Percentiles rank a stretch among this genome's conserved stretches.
Evolutionary conservation across 805 yeast species (phyloP).

Genomic region (Lipomyces oligophaga): DNA sequence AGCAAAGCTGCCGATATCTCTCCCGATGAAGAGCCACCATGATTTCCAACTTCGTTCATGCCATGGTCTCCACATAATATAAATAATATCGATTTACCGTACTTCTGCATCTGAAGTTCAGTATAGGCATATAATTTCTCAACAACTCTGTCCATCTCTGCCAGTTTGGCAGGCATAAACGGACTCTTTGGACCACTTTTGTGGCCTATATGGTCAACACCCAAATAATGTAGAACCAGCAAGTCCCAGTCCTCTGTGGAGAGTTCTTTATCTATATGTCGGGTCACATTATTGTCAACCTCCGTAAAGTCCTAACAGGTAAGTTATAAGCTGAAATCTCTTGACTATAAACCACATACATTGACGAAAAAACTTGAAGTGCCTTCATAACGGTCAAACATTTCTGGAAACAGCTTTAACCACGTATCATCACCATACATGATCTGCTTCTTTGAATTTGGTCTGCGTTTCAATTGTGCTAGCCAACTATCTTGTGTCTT

Average conservation of each 20-base stretch:
- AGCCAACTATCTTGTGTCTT: conserved; percentile 85
- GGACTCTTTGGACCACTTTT: conserved; percentile 81
- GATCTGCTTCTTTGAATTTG: conserved; percentile 46
- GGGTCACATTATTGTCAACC: conserved; percentile 88
- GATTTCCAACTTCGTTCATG: conserved; percentile 88
- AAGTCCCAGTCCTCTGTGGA: conserved; percentile 64
- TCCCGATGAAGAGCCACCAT: conserved; percentile 91
- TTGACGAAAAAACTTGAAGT: conserved; percentile 92
- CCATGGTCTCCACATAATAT: conserved; percentile 92
- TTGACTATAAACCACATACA: conserved; percentile 8
- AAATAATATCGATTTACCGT: conserved; percentile 51
- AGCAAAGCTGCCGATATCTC: conserved; percentile 86
- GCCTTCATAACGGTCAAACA: conserved; percentile 69
- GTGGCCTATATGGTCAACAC: conserved; percentile 96
- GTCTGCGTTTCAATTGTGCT: conserved; percentile 49
- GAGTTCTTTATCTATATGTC: conserved; percentile 69
- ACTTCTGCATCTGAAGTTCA: conserved; percentile 36
- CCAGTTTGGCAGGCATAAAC: conserved; percentile 76
- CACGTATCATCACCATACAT: conserved; percentile 98
- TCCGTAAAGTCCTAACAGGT: conserved; percentile 69
- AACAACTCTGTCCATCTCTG: conserved; percentile 77
- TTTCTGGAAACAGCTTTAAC: conserved; percentile 78
- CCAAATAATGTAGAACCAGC: conserved; percentile 82
- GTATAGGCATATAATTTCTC: conserved; percentile 47
- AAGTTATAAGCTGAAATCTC: not conserved